Conservation (phyloP, 2,329 filamentous ascomycete species). For the Xylariaceae sp. region DNA sequence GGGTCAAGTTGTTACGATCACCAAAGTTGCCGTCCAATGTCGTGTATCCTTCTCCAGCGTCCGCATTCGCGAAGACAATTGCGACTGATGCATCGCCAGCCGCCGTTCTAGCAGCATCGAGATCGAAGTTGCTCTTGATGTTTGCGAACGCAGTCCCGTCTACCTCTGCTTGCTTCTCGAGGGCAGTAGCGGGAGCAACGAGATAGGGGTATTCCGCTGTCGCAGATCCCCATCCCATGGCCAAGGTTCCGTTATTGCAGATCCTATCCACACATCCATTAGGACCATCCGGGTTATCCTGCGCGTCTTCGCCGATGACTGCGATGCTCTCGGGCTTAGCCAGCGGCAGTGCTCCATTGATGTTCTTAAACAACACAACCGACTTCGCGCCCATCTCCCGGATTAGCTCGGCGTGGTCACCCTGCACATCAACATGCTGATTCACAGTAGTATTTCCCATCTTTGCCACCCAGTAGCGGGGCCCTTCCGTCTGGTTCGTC, state of each 20-base stretch:
- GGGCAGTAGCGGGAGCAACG: constrained; percentile 70
- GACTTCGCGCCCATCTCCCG: constrained; percentile 78
- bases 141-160: constrained; percentile 62
- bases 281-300: constrained; percentile 71
- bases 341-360: constrained; percentile 27
- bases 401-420: constrained; percentile 71
- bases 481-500: constrained; percentile 75
- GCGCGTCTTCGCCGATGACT: constrained; percentile 81
- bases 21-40: constrained; percentile 79
- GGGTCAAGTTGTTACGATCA: constrained; percentile 87
- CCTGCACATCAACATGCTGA: constrained; percentile 75
- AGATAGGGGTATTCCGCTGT: constrained; percentile 75
- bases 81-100: constrained; percentile 31
- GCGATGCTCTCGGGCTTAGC: constrained; percentile 72
- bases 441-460: constrained; percentile 71
- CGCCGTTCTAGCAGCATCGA: constrained; percentile 26
- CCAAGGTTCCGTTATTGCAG: constrained; percentile 63
- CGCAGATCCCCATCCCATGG: constrained; percentile 79
- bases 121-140: constrained; percentile 49
- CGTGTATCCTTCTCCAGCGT: constrained; percentile 85
- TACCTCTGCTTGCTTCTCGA: constrained; percentile 62
- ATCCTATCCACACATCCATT: constrained; percentile 76
- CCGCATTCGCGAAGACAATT: constrained; percentile 81
- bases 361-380: constrained; percentile 81
- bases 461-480: constrained; percentile 63